phyloP scores from a whole-genome alignment of 352 stramenopile species.

The Globisporangium megalacanthum region DNA sequence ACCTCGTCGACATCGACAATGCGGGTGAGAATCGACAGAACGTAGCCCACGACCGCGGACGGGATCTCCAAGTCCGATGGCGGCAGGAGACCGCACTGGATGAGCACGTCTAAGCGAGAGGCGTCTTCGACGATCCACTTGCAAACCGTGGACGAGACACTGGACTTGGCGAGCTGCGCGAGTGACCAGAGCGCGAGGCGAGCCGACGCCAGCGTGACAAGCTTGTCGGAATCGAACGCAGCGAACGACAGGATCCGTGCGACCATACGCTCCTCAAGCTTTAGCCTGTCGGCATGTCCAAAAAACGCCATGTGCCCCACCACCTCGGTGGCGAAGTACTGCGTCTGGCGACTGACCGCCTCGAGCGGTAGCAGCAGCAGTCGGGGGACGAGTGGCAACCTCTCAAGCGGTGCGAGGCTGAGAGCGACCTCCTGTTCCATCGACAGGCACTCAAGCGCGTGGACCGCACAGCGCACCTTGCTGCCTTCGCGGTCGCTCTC shows the following conservation, averaged over 20 bases:
- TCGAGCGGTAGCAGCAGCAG: constrained; percentile 26
- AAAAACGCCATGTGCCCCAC: constrained; percentile 63
- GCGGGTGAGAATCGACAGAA: constrained; percentile 32
- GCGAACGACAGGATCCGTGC: constrained; percentile 36
- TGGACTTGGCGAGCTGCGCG: constrained; percentile 28
- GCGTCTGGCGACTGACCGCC: constrained; percentile 23
- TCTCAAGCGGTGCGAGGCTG: constrained; percentile 19
- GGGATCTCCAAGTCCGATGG: constrained; percentile 26
- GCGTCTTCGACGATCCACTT: constrained; percentile 28
- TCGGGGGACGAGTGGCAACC: constrained; percentile 28
- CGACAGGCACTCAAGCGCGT: constrained; percentile 45
- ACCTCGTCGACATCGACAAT: constrained; percentile 15
- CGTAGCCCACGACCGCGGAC: constrained; percentile 30
- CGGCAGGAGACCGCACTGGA: constrained; percentile 26
- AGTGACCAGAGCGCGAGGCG: constrained; percentile 39
- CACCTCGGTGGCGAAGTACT: constrained; percentile 59
- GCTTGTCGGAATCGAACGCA: constrained; percentile 24
- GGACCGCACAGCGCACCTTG: constrained; percentile 39
- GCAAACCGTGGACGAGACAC: constrained; percentile 13
- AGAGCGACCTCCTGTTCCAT: constrained; percentile 42
- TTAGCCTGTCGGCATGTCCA: constrained; percentile 30
- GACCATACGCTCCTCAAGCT: constrained; percentile 26
- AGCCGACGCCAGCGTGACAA: constrained; percentile 26
- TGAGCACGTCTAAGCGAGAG: constrained; percentile 28
- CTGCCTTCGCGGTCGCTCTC: constrained; percentile 12